phyloP scores from a whole-genome alignment of 371 early-diverging fungal genomes.

The Mortierella sp. region DNA sequence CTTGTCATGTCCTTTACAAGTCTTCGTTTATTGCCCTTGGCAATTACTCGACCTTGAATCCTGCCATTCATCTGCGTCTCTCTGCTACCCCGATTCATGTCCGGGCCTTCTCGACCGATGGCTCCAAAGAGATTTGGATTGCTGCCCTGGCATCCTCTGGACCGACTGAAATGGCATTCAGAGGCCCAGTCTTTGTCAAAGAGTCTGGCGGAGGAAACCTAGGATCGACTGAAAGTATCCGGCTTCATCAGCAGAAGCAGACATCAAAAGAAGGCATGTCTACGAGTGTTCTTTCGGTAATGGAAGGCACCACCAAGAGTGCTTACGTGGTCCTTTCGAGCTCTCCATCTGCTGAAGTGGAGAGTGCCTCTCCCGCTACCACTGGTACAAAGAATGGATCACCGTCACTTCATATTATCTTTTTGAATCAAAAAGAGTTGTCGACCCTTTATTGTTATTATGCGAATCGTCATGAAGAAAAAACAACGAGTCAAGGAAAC shows the following conservation, averaged over 20 bases:
- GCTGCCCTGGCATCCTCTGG: constrained; percentile 67
- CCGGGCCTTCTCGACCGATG: constrained; percentile 41
- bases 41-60: constrained; percentile 64
- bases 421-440: constrained; percentile 23
- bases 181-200: constrained; percentile 50
- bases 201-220: constrained; percentile 56
- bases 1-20: constrained; percentile 69
- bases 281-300: constrained; percentile 21
- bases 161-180: constrained; percentile 66
- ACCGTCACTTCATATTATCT: constrained; percentile 29
- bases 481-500: background rate
- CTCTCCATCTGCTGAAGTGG: too few relatives aligned
- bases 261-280: constrained; percentile 60
- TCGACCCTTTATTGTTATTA: constrained; percentile 43
- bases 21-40: constrained; percentile 74
- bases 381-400: background rate
- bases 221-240: constrained; percentile 54
- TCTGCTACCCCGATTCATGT: constrained; percentile 75
- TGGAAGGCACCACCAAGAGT: constrained; percentile 23
- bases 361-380: too few relatives aligned
- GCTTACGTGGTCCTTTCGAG: constrained; percentile 24
- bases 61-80: constrained; percentile 64
- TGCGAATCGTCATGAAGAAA: constrained; percentile 21
- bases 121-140: constrained; percentile 73
- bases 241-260: constrained; percentile 47